These are phyloP conservation scores for Phanerochaete carnosa DNA, from an alignment of 768 basidiomycete species.

Conservation along the genomic window DNA sequence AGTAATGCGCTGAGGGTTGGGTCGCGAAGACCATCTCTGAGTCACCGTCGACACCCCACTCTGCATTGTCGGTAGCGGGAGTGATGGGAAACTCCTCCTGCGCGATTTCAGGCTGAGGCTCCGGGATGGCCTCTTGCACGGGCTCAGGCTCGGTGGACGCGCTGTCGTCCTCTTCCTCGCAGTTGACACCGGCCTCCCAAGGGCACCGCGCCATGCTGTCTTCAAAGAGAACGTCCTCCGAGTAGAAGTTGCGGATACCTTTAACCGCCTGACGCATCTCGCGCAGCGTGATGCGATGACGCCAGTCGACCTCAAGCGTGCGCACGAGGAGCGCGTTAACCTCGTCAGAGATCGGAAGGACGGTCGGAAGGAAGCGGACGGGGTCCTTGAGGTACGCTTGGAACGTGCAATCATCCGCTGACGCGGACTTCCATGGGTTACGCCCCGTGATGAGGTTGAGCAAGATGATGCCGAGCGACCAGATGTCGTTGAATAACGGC, in stretches of 20 bases:
- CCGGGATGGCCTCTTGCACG: conserved; percentile 23
- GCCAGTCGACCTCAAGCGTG: conserved; percentile 33
- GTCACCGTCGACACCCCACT: conserved; percentile 25
- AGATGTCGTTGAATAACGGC: conserved; percentile 88
- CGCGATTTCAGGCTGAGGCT: conserved; percentile 44
- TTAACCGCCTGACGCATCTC: conserved; percentile 58
- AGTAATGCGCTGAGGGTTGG: conserved; percentile 18
- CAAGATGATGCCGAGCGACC: conserved; percentile 95
- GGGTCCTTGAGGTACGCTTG: conserved; percentile 81
- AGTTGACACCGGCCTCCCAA: conserved; percentile 71
- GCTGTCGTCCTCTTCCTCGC: conserved; percentile 48
- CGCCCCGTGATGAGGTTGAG: conserved; percentile 93
- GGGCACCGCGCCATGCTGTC: conserved; percentile 76
- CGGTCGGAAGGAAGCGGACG: conserved; percentile 69
- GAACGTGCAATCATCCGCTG: conserved; percentile 81
- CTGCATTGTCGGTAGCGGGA: conserved; percentile 4
- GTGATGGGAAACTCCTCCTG: conserved; percentile 45
- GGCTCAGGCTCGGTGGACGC: conserved; percentile 44
- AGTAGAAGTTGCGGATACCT: conserved; percentile 62
- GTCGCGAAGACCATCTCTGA: conserved; percentile 29
- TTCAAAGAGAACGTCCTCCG: conserved; percentile 72
- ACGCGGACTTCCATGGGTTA: conserved; percentile 95
- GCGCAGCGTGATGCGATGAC: conserved; percentile 29
- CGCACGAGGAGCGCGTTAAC: conserved; percentile 31
- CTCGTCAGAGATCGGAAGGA: conserved; percentile 35